Base-by-base conservation (phyloP, 805 yeast genomes). In the Candida pseudofarinosa region DNA sequence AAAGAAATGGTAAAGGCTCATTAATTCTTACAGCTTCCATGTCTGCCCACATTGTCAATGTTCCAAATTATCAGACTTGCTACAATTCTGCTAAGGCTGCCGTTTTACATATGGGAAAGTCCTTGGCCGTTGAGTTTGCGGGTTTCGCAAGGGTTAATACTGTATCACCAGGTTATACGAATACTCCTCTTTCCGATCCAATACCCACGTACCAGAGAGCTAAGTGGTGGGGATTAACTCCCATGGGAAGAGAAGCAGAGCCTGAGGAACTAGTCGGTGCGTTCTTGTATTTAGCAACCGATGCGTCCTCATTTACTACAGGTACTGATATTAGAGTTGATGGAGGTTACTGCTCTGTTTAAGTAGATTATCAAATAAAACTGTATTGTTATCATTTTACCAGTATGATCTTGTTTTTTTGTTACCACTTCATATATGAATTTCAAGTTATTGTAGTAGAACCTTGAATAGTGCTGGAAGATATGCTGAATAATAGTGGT, bases 81-180 rank as follows among this genome's bases (percentile, higher is more conserved):
- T 59, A 59, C 54, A 59, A 59, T 46, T 62, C 63, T 19, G 64
- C 60, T 47, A 59, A 59, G 57, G 64, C 64, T 23, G 64, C 60
- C 3, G 51, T 57, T 37, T 49, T 59, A 39, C 64, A 59, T 52
- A 54, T 59, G 37, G 50, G 60, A 41, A 51, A 48, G 43, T 56
- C 62, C 17, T 57, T 59, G 45, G 62, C 63, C n/a, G 60, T 59
- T 18, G 64, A 59, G 47, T 59, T 63, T 63, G 63, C 64, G 12
- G 46, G 79, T 0, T 61, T 63, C 37, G 61, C 54, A 35, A 46
- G 65, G 40, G 59, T 56, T 45, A 60, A 60, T 56, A 46, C 62
- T 33, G 43, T 60, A 15, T 58, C 62, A 4, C 65, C 65, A 10
- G 65, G 65, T 19, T 60, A 60, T 7, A 33, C 36, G 4, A 33